These are phyloP conservation scores for Piper betle DNA, from an alignment of 164 flowering plant genomes.

Conservation along the genomic window DNA sequence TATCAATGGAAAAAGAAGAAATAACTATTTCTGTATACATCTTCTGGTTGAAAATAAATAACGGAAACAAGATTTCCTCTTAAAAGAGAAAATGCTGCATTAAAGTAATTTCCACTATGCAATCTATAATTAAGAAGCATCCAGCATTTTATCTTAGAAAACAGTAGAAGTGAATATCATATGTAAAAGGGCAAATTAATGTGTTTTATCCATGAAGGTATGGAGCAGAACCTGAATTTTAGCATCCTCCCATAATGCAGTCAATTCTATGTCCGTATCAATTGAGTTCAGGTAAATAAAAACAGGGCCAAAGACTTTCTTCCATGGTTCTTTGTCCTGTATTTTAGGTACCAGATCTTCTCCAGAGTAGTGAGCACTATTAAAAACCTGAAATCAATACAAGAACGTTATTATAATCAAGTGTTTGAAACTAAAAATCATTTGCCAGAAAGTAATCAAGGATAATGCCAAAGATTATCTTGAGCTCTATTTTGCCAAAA, in stretches of 20 bases:
- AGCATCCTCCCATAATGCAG: conserved; percentile 65
- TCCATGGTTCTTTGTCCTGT: conserved; percentile 58
- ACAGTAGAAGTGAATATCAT: background rate
- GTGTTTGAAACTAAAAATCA: background rate
- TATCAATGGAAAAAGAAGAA: too few relatives aligned
- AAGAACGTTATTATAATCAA: background rate
- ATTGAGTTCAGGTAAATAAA: conserved; percentile 61
- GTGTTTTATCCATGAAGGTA: background rate
- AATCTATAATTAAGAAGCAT: background rate
- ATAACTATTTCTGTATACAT: too few relatives aligned
- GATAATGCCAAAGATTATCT: too few relatives aligned
- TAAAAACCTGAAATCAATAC: conserved; percentile 35
- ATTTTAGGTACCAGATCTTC: conserved; percentile 31
- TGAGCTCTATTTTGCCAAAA: background rate
- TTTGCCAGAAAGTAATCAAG: too few relatives aligned
- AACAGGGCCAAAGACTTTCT: conserved; percentile 88
- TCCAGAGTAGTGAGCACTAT: conserved; percentile 68
- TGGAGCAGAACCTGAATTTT: conserved; percentile 27
- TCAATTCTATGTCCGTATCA: conserved; percentile 14
- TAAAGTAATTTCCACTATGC: too few relatives aligned
- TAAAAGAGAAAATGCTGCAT: background rate
- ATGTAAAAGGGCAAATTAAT: too few relatives aligned
- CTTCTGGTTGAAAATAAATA: background rate
- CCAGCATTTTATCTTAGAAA: background rate
- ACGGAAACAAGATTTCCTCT: too few relatives aligned